phyloP scores from a whole-genome alignment of 176 grass and related monocot species.

The Tillandsia leiboldiana region DNA sequence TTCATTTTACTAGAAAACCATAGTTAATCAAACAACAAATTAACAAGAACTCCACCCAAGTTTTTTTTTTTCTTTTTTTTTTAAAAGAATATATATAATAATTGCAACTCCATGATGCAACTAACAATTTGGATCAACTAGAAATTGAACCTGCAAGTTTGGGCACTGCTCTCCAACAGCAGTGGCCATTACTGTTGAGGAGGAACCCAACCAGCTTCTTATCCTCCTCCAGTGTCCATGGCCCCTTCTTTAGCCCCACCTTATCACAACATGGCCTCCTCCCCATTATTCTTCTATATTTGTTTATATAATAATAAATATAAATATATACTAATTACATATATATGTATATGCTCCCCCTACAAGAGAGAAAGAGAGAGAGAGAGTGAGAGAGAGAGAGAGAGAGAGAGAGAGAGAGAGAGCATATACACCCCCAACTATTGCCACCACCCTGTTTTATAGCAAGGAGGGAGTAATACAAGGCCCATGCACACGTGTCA shows the following conservation, averaged over 20 bases:
- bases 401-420: conserved; percentile 16
- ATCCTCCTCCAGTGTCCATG: conserved; percentile 76
- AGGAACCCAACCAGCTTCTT: conserved; percentile 70
- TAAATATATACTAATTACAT: background rate
- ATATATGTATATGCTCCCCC: background rate
- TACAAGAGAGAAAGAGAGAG: background rate
- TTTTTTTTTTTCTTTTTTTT: too few species aligned
- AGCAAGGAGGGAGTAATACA: conserved; percentile 23
- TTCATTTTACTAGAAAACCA: too few species aligned
- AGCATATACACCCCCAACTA: conserved; percentile 4
- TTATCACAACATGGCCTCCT: conserved; percentile 89
- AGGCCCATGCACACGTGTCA: conserved; percentile 6
- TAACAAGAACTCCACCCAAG: too few species aligned
- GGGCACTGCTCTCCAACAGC: conserved; percentile 76
- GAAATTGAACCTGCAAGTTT: conserved; percentile 55
- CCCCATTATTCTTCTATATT: conserved; percentile 27
- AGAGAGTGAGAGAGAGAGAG: conserved; percentile 11
- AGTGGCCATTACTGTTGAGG: conserved; percentile 48
- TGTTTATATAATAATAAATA: background rate
- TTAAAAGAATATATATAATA: too few species aligned
- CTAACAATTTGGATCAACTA: background rate
- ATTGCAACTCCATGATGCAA: too few species aligned
- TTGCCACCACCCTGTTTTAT: conserved; percentile 60
- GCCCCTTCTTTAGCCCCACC: conserved; percentile 73
- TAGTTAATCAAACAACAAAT: too few species aligned